phyloP scores from a whole-genome alignment of 1,284 basidiomycete genomes.

The Boletus semigastroideus region DNA sequence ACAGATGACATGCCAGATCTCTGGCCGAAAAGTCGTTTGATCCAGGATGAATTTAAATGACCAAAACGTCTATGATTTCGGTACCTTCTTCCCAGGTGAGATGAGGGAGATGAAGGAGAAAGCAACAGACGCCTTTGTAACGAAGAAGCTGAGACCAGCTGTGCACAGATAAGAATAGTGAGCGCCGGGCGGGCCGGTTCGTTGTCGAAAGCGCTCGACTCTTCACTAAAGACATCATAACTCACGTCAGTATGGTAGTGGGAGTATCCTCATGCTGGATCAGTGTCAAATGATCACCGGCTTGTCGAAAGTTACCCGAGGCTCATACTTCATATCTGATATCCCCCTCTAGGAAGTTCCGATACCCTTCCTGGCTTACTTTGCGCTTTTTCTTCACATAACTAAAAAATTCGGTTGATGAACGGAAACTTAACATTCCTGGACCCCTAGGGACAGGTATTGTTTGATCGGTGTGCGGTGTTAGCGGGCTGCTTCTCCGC shows the following conservation, averaged over 20 bases:
- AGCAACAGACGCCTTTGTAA: not conserved
- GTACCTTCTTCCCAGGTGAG: not conserved
- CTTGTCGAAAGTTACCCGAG: not conserved
- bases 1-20: conserved; percentile 25
- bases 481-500: no score
- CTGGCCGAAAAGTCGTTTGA: conserved; percentile 11
- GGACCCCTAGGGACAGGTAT: no score
- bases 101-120: not conserved
- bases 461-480: no score
- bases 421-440: no score
- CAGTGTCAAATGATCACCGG: not conserved
- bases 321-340: not conserved
- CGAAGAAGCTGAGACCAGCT: not conserved
- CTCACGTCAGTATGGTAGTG: not conserved
- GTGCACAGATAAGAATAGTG: not conserved
- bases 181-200: not conserved
- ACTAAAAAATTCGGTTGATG: no score
- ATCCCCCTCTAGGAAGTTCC: no score
- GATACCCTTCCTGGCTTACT: no score
- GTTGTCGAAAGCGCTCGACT: not conserved
- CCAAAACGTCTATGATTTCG: not conserved
- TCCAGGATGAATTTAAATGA: conserved; percentile 14
- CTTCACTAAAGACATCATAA: not conserved
- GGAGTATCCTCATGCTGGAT: not conserved
- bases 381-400: no score